phyloP scores from a whole-genome alignment of 1,284 basidiomycete species.

The Phellopilus nigrolimitatus region DNA sequence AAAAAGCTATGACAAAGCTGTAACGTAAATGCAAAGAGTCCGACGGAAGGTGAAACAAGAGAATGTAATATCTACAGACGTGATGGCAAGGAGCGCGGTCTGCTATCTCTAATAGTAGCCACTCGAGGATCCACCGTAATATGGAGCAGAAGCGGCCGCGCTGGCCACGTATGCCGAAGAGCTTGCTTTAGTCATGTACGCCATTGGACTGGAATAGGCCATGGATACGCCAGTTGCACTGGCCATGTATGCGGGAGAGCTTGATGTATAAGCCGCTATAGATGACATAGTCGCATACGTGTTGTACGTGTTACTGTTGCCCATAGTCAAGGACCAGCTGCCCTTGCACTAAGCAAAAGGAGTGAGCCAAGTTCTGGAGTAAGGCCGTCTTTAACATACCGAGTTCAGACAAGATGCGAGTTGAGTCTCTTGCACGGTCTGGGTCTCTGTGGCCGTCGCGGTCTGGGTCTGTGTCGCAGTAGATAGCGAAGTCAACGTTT shows the following conservation, averaged over 20 bases:
- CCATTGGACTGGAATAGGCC: constrained; percentile 11
- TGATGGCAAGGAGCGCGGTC: background rate
- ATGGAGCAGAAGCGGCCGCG: too few species aligned
- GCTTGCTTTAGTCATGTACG: too few species aligned
- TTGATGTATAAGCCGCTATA: constrained; percentile 24
- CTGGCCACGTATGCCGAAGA: background rate
- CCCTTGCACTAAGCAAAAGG: constrained; percentile 47
- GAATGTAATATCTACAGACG: constrained; percentile 2
- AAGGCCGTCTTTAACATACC: constrained; percentile 29
- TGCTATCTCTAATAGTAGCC: constrained; percentile 8
- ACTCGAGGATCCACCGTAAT: constrained; percentile 4
- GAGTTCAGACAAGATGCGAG: constrained; percentile 50
- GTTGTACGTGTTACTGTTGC: constrained; percentile 49
- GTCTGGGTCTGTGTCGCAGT: constrained; percentile 35
- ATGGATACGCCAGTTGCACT: background rate
- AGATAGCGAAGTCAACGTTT: constrained; percentile 21
- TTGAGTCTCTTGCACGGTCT: constrained; percentile 39
- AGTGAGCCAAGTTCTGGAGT: background rate
- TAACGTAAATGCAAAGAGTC: constrained; percentile 14
- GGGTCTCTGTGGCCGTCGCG: constrained; percentile 43
- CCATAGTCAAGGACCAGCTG: constrained; percentile 43
- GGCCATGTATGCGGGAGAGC: constrained; percentile 17
- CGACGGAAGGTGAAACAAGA: background rate
- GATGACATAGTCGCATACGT: constrained; percentile 40
- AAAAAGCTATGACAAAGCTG: constrained; percentile 1